Conservation (phyloP, 2,329 filamentous ascomycete genomes). For the Microcyclospora tardicrescens region DNA sequence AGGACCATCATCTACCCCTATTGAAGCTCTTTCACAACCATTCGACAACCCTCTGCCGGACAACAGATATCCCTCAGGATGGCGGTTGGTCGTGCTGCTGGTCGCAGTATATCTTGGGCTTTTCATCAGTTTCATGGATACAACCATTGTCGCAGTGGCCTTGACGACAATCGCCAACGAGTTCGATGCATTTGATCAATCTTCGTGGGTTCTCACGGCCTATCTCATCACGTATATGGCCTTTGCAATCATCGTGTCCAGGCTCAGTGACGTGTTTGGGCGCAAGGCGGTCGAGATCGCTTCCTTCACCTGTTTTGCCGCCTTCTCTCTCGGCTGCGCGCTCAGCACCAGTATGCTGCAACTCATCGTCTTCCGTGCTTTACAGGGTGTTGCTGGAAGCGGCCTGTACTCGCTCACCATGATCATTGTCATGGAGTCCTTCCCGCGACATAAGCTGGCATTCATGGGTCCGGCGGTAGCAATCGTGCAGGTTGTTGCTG, state of each 20-base stretch:
- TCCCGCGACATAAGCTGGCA: neutral
- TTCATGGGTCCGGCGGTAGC: neutral
- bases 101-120: constrained; percentile 27
- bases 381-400: constrained; percentile 49
- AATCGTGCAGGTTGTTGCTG: neutral
- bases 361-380: constrained; percentile 44
- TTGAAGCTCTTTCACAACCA: no score
- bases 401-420: constrained; percentile 36
- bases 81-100: no score
- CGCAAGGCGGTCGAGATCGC: constrained; percentile 38
- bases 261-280: constrained; percentile 42
- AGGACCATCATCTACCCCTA: no score
- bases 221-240: constrained; percentile 47
- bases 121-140: constrained; percentile 46
- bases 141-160: constrained; percentile 46
- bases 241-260: constrained; percentile 42
- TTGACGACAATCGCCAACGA: constrained; percentile 44
- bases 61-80: no score
- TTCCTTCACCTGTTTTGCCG: constrained; percentile 42
- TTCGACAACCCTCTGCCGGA: no score
- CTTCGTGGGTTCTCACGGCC: constrained; percentile 43
- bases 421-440: neutral
- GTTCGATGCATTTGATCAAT: constrained; percentile 38
- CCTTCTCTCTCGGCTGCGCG: constrained; percentile 43
- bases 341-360: constrained; percentile 38